These are phyloP conservation scores for Suillus tomentosus DNA, from an alignment of 768 basidiomycete genomes.

Conservation along the genomic window DNA sequence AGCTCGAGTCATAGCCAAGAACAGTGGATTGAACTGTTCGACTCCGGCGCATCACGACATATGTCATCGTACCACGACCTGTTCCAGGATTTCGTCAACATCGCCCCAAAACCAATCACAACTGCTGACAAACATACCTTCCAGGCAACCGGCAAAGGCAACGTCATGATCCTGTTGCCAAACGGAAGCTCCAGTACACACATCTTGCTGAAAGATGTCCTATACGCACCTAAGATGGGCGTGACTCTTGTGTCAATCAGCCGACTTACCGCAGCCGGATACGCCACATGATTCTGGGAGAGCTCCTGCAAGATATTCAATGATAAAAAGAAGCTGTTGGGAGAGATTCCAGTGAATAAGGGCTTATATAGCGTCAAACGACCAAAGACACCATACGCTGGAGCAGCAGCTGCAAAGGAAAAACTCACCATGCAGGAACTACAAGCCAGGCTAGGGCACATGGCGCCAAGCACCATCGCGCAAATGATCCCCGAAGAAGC, in stretches of 20 bases:
- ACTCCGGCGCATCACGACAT: no score
- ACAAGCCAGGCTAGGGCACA: slow-evolving; percentile 39
- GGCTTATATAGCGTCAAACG: not conserved
- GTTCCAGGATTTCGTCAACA: no score
- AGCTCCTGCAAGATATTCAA: slow-evolving; percentile 19
- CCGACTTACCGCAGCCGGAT: slow-evolving; percentile 12
- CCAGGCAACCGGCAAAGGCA: slow-evolving; percentile 23
- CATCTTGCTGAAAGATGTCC: slow-evolving; percentile 18
- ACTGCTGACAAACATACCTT: slow-evolving; percentile 27
- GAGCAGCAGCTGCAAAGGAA: slow-evolving; percentile 13
- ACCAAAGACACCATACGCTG: not conserved
- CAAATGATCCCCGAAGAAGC: no score
- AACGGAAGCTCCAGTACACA: slow-evolving; percentile 16
- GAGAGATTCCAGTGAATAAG: slow-evolving; percentile 8
- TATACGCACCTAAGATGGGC: slow-evolving; percentile 23
- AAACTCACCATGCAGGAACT: slow-evolving; percentile 30
- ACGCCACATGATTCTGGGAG: slow-evolving; percentile 13
- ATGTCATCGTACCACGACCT: no score
- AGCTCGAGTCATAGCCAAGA: no score
- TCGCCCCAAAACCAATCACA: no score
- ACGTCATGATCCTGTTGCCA: slow-evolving; percentile 26
- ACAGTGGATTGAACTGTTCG: no score
- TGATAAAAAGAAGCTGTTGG: slow-evolving; percentile 16
- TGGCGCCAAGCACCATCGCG: slow-evolving; percentile 22
- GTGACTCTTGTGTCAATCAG: slow-evolving; percentile 23